Evolutionary conservation across 352 stramenopile species (phyloP).

Genomic region (Globisporangium cederbergense): DNA sequence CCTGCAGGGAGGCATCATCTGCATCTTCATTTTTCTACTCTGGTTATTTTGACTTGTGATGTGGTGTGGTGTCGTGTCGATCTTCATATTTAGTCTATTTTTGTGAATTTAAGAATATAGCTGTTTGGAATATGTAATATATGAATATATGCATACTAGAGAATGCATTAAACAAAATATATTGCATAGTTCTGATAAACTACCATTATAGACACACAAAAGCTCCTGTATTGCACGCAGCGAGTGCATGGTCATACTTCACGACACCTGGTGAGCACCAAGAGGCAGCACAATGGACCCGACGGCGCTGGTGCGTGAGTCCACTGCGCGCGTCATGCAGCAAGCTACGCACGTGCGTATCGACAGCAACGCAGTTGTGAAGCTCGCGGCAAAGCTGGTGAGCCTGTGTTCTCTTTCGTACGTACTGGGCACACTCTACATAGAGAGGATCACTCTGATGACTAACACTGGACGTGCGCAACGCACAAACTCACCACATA

Average conservation of each 20-base stretch:
- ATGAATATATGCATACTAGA: no score
- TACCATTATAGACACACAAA: no score
- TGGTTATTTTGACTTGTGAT: not conserved
- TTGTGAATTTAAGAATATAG: not conserved
- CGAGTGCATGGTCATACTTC: not conserved
- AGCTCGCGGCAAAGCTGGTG: slow-evolving; percentile 46
- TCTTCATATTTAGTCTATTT: not conserved
- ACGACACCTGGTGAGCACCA: not conserved
- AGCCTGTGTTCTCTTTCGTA: not conserved
- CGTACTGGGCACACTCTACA: no score
- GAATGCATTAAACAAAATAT: no score
- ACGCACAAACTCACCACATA: slow-evolving; percentile 6
- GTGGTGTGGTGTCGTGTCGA: not conserved
- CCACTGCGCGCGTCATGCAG: slow-evolving; percentile 43
- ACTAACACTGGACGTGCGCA: not conserved
- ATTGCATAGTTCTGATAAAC: no score
- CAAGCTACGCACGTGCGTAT: slow-evolving; percentile 37
- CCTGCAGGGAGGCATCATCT: not conserved
- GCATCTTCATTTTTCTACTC: not conserved
- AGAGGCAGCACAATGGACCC: slow-evolving; percentile 38
- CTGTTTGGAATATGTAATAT: no score
- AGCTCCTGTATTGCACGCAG: no score
- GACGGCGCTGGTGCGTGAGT: slow-evolving; percentile 45
- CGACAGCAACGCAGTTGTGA: slow-evolving; percentile 24
- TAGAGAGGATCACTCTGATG: no score